These are phyloP conservation scores for Penicillium bovifimosum DNA, from an alignment of 495 filamentous ascomycete genomes.

Conservation along the genomic window DNA sequence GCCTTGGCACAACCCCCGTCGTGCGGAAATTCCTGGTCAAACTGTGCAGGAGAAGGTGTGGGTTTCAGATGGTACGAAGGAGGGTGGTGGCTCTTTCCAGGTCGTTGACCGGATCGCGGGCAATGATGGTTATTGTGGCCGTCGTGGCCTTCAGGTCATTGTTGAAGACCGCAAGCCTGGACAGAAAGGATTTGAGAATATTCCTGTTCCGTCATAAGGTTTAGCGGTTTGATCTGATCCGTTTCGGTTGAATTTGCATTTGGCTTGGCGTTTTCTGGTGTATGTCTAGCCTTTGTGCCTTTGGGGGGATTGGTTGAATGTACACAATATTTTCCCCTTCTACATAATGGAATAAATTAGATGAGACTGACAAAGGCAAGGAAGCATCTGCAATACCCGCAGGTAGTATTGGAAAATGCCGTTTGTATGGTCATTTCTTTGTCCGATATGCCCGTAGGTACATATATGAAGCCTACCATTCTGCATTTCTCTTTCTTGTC, in stretches of 20 bases:
- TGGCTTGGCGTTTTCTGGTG: neutral
- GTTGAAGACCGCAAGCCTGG: constrained; percentile 45
- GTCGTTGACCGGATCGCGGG: constrained; percentile 36
- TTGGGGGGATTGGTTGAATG: neutral
- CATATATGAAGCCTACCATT: no score
- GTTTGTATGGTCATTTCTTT: no score
- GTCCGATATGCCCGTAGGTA: no score
- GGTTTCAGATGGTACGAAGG: constrained; percentile 32
- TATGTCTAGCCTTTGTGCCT: neutral
- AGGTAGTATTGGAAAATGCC: no score
- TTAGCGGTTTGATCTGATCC: neutral
- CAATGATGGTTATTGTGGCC: constrained; percentile 54
- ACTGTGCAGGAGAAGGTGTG: constrained; percentile 50
- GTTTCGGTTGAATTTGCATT: neutral
- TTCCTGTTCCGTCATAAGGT: constrained; percentile 28
- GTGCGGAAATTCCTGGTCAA: constrained; percentile 50
- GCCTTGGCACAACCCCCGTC: constrained; percentile 54
- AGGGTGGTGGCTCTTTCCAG: constrained; percentile 39
- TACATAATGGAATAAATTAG: no score
- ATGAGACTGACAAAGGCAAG: no score
- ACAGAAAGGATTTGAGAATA: constrained; percentile 48
- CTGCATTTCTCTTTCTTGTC: no score
- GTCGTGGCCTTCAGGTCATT: constrained; percentile 51
- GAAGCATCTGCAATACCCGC: no score
- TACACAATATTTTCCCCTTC: no score